A percentile compares a stretch with the other conserved stretches of the same genome.
Evolutionary conservation across 768 basidiomycete genomes (phyloP).

Genomic region (Mycena galericulata): DNA sequence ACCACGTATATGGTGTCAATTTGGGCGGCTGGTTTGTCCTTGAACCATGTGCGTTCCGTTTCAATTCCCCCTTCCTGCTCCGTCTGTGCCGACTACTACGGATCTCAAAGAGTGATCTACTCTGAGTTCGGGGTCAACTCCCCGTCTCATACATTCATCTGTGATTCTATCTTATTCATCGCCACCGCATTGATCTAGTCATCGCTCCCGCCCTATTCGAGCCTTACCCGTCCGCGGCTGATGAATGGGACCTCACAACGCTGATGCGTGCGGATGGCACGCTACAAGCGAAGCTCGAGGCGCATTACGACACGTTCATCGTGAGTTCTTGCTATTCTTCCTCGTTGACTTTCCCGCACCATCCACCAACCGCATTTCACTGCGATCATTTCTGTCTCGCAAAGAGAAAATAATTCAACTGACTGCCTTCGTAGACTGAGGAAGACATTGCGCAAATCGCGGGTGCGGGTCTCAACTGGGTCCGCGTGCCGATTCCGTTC

Average conservation of each 20-base stretch:
- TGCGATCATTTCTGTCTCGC: too few species aligned
- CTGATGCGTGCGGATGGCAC: slow-evolving; percentile 75
- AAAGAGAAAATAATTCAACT: too few species aligned
- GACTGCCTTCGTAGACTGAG: slow-evolving; percentile 61
- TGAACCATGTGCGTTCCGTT: slow-evolving; percentile 58
- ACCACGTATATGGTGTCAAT: slow-evolving; percentile 61
- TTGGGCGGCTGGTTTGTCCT: slow-evolving; percentile 74
- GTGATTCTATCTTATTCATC: neutral
- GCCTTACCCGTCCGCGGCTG: slow-evolving; percentile 69
- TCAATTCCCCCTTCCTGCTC: neutral
- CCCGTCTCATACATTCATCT: too few species aligned
- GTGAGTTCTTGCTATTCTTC: slow-evolving; percentile 24
- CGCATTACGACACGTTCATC: slow-evolving; percentile 77
- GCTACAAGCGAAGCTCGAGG: slow-evolving; percentile 63
- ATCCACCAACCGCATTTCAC: too few species aligned
- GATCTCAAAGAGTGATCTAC: too few species aligned
- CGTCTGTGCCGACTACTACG: too few species aligned
- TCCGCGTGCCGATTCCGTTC: slow-evolving; percentile 74
- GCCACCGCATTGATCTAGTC: slow-evolving; percentile 31
- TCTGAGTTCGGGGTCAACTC: too few species aligned
- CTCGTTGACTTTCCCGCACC: too few species aligned
- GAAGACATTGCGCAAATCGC: slow-evolving; percentile 81
- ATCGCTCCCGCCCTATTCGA: slow-evolving; percentile 79
- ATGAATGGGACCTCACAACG: slow-evolving; percentile 81
- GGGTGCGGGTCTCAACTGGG: slow-evolving; percentile 78